phyloP scores from a whole-genome alignment of 208 protist species.

The Acanthamoeba culbertsoni region DNA sequence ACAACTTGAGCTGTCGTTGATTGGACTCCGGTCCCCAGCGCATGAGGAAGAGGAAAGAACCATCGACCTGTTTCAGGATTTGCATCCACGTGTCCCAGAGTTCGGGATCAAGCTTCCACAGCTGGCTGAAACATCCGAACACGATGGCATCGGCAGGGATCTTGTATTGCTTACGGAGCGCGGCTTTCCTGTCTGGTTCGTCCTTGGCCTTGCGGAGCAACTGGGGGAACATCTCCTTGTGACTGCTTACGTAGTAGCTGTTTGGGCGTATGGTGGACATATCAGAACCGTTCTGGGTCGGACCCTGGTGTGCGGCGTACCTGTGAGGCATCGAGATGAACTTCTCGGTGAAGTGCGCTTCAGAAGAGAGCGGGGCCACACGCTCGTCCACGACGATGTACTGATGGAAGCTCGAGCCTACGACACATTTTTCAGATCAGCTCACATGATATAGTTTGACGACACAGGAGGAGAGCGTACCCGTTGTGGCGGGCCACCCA shows the following conservation, averaged over 20 bases:
- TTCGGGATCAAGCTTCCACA: conserved; percentile 39
- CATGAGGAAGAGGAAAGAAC: not conserved
- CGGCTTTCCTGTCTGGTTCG: not conserved
- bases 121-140: not conserved
- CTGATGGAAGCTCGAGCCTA: not conserved
- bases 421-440: too few species aligned
- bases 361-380: not conserved
- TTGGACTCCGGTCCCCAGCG: not conserved
- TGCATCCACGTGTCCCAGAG: not conserved
- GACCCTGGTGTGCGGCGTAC: not conserved
- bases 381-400: not conserved
- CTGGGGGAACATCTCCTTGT: not conserved
- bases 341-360: not conserved
- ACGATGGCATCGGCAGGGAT: not conserved
- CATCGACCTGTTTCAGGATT: not conserved
- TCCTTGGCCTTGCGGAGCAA: not conserved
- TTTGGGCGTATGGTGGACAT: too few species aligned
- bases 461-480: not conserved
- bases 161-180: not conserved
- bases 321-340: conserved; percentile 13
- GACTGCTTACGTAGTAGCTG: not conserved
- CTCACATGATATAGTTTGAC: too few species aligned
- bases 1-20: not conserved
- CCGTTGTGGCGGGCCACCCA: not conserved
- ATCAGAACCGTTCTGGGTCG: not conserved